These are phyloP conservation scores for Taphrina flavorubra DNA, from an alignment of 1,139 yeast species.

Conservation along the genomic window DNA sequence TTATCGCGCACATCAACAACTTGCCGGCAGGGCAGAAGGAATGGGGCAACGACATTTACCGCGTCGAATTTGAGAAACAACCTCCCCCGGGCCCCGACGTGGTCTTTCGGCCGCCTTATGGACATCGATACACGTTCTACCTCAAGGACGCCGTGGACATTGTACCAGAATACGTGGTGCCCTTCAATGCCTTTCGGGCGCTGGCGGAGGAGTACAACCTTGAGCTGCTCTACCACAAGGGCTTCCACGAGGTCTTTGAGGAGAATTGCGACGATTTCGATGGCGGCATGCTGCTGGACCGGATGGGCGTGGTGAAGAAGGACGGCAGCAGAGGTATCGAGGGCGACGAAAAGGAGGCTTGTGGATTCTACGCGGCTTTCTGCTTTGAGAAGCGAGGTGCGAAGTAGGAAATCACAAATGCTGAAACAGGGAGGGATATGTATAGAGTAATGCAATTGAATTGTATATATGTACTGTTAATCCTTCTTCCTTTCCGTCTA, in stretches of 20 bases:
- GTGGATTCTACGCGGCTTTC: constrained; percentile 79
- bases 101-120: constrained; percentile 74
- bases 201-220: constrained; percentile 72
- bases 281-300: constrained; percentile 60
- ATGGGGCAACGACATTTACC: constrained; percentile 86
- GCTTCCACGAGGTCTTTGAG: constrained; percentile 81
- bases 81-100: constrained; percentile 71
- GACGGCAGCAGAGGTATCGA: constrained; percentile 88
- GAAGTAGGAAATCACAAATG: constrained; percentile 11
- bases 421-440: no score
- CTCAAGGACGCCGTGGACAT: constrained; percentile 92
- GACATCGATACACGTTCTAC: constrained; percentile 80
- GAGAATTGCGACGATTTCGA: constrained; percentile 73
- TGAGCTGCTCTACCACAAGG: constrained; percentile 71
- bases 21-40: constrained; percentile 56
- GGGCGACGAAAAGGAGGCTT: constrained; percentile 90
- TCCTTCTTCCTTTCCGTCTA: no score
- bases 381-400: constrained; percentile 64
- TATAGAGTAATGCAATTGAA: no score
- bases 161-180: constrained; percentile 97
- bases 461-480: no score
- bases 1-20: constrained; percentile 65
- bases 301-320: constrained; percentile 56
- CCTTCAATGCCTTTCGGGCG: constrained; percentile 82
- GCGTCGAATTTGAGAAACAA: constrained; percentile 74